These are phyloP conservation scores for Pythium angustatum DNA, from an alignment of 352 stramenopile genomes.

Conservation along the genomic window DNA sequence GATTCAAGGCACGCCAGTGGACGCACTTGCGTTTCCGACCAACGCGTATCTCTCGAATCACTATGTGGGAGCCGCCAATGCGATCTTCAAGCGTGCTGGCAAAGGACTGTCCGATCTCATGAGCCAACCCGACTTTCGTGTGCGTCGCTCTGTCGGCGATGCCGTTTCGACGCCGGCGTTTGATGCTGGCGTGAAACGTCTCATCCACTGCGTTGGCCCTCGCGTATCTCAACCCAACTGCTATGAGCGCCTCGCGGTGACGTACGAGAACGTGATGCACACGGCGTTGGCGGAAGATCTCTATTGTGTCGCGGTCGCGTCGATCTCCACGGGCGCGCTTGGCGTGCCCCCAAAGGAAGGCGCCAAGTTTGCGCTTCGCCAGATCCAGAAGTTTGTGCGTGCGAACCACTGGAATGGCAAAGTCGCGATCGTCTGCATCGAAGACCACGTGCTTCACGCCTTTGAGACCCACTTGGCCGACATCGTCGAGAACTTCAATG, in stretches of 20 bases:
- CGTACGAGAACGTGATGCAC: constrained; percentile 36
- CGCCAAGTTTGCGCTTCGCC: constrained; percentile 46
- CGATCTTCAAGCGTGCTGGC: constrained; percentile 35
- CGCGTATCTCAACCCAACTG: constrained; percentile 33
- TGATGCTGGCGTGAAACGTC: constrained; percentile 46
- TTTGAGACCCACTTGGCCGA: constrained; percentile 32
- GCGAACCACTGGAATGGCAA: constrained; percentile 45
- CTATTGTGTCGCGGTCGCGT: constrained; percentile 31
- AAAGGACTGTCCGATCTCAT: constrained; percentile 22
- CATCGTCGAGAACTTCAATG: constrained; percentile 41
- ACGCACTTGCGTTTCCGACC: constrained; percentile 36
- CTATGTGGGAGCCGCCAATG: constrained; percentile 28
- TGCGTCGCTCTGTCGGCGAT: constrained; percentile 33
- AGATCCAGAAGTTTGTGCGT: constrained; percentile 53
- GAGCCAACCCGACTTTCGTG: background rate
- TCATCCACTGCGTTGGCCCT: constrained; percentile 64
- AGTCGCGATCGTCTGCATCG: constrained; percentile 56
- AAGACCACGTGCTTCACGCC: constrained; percentile 38
- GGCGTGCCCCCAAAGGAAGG: constrained; percentile 36
- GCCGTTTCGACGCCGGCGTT: constrained; percentile 51
- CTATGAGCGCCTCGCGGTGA: constrained; percentile 24
- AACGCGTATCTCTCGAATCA: constrained; percentile 37
- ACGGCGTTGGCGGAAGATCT: constrained; percentile 27
- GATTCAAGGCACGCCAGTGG: constrained; percentile 19
- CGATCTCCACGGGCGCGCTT: constrained; percentile 37